A percentile compares a stretch with the other conserved stretches of the same genome.
Evolutionary conservation across 441 rosid species (phyloP).

Genomic region (Brassica hybrid): DNA sequence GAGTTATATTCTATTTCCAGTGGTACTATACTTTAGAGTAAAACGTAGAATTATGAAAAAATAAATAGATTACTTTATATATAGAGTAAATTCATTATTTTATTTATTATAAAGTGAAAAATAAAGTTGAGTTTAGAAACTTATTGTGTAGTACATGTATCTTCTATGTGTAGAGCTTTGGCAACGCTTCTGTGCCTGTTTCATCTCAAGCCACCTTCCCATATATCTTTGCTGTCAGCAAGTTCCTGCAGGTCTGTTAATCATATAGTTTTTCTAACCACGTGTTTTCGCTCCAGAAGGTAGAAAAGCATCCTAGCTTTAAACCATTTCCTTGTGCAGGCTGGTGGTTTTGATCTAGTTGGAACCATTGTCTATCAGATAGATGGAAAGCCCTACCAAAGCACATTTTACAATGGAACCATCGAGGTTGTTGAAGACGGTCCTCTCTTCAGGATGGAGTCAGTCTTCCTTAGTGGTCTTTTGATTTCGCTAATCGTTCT

Average conservation of each 20-base stretch:
- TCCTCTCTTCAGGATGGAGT: constrained; percentile 79
- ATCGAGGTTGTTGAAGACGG: constrained; percentile 89
- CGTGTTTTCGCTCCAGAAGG: background rate
- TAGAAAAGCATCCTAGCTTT: background rate
- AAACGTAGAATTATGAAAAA: too few species aligned
- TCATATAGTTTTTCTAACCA: constrained; percentile 11
- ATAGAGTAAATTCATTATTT: too few species aligned
- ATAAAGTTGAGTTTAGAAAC: background rate
- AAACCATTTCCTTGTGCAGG: constrained; percentile 46
- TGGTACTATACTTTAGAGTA: too few species aligned
- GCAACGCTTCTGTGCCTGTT: constrained; percentile 81
- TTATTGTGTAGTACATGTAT: background rate
- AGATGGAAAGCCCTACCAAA: constrained; percentile 80
- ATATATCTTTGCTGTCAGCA: constrained; percentile 80
- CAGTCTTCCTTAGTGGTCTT: constrained; percentile 83
- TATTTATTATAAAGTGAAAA: too few species aligned
- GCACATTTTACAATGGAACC: constrained; percentile 83
- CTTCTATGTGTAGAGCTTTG: constrained; percentile 61
- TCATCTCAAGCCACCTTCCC: constrained; percentile 89
- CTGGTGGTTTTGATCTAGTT: constrained; percentile 93
- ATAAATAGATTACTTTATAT: too few species aligned
- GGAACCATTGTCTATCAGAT: constrained; percentile 82
- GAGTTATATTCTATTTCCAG: too few species aligned
- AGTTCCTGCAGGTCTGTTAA: constrained; percentile 77
- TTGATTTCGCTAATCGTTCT: constrained; percentile 69